Evolutionary conservation across 768 basidiomycete genomes (phyloP).

Genomic region (Suillus alpinus): DNA sequence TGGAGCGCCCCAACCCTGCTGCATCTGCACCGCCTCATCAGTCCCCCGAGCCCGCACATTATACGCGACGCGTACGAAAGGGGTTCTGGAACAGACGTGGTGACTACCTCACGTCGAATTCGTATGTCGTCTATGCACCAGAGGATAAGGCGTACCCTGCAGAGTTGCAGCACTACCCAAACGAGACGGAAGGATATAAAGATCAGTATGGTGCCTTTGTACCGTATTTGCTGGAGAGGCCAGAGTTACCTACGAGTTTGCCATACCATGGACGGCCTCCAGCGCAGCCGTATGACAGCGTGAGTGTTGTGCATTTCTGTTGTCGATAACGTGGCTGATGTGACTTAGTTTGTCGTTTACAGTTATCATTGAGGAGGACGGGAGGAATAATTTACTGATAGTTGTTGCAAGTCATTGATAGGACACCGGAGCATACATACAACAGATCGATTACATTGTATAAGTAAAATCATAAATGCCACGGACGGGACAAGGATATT

Average conservation of each 20-base stretch:
- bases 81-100: slow-evolving; percentile 79
- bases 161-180: slow-evolving; percentile 61
- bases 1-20: slow-evolving; percentile 23
- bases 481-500: slow-evolving; percentile 1
- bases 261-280: slow-evolving; percentile 56
- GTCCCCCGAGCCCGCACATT: slow-evolving; percentile 27
- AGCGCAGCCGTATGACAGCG: slow-evolving; percentile 52
- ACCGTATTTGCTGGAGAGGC: slow-evolving; percentile 40
- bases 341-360: slow-evolving; percentile 40
- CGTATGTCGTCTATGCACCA: slow-evolving; percentile 68
- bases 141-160: slow-evolving; percentile 49
- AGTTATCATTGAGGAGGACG: slow-evolving; percentile 23
- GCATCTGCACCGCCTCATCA: slow-evolving; percentile 26
- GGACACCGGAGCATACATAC: not conserved
- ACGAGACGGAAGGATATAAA: slow-evolving; percentile 50
- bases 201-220: slow-evolving; percentile 49
- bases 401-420: not conserved
- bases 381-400: not conserved
- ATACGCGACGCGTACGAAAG: slow-evolving; percentile 39
- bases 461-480: slow-evolving; percentile 25
- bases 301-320: slow-evolving; percentile 24
- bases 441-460: slow-evolving; percentile 9
- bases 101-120: slow-evolving; percentile 57
- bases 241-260: slow-evolving; percentile 61
- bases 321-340: not conserved